Conservation (phyloP, 106 monocot species). For the Dendrobium nobile region DNA sequence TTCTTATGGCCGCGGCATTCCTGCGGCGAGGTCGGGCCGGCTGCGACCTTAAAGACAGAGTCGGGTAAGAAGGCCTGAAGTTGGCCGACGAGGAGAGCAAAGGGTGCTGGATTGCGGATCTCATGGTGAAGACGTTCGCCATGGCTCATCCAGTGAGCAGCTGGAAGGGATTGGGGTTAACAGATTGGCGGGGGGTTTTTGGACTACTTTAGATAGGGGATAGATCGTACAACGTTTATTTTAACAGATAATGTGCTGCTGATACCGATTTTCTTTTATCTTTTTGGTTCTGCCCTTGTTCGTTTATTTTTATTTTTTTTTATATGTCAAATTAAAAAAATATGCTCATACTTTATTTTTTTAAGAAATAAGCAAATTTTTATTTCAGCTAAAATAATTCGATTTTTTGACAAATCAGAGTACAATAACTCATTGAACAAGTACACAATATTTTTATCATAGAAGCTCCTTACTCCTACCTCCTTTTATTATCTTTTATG, state of each 20-base stretch:
- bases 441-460: too few relatives aligned
- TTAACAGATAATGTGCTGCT: background rate
- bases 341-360: too few relatives aligned
- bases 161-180: background rate
- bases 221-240: background rate
- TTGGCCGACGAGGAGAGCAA: conserved; percentile 18
- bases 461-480: too few relatives aligned
- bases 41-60: conserved; percentile 1
- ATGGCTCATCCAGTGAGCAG: background rate
- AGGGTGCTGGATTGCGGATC: conserved; percentile 28
- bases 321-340: too few relatives aligned
- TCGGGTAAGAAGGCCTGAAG: background rate
- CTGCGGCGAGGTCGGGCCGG: conserved; percentile 11
- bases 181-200: background rate
- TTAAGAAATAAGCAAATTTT: too few relatives aligned
- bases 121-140: conserved; percentile 29
- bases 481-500: too few relatives aligned
- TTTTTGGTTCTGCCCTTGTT: too few relatives aligned
- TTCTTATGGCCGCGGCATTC: conserved; percentile 24
- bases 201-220: background rate
- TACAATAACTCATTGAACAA: too few relatives aligned
- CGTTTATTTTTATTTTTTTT: too few relatives aligned
- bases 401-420: too few relatives aligned
- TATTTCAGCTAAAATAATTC: too few relatives aligned
- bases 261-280: too few relatives aligned